phyloP scores from a whole-genome alignment of 139 green algal species.

The Trebouxia sp. region DNA sequence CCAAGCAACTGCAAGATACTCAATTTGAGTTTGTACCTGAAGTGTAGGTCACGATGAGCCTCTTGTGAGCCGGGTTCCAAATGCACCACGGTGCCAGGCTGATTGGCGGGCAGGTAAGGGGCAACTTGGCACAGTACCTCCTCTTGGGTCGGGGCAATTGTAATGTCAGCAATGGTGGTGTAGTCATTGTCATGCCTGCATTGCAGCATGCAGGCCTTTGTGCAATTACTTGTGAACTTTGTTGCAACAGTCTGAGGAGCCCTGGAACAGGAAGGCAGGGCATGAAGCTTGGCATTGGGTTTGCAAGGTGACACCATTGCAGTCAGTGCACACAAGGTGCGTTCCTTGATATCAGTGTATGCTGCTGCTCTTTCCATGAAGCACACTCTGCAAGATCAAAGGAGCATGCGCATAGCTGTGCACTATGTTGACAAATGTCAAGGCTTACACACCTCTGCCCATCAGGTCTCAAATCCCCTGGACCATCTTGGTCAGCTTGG shows the following conservation, averaged over 20 bases:
- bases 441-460: not conserved
- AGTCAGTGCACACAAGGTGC: no score
- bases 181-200: slow-evolving; percentile 65
- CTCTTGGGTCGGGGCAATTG: slow-evolving; percentile 48
- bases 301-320: no score
- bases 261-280: not conserved
- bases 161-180: slow-evolving; percentile 35
- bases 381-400: no score
- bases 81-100: slow-evolving; percentile 42
- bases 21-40: slow-evolving; percentile 48
- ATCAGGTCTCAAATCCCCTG: not conserved
- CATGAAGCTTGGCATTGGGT: no score
- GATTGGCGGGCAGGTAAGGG: slow-evolving; percentile 63
- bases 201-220: no score
- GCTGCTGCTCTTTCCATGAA: no score
- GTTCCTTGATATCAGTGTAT: no score
- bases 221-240: no score
- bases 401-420: no score
- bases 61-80: slow-evolving; percentile 33
- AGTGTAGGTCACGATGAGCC: slow-evolving; percentile 63
- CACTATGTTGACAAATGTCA: no score
- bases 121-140: slow-evolving; percentile 48
- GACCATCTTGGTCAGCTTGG: not conserved
- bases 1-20: no score
- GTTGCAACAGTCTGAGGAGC: no score